phyloP scores from a whole-genome alignment of 139 green algal species.

The Closterium sp. region DNA sequence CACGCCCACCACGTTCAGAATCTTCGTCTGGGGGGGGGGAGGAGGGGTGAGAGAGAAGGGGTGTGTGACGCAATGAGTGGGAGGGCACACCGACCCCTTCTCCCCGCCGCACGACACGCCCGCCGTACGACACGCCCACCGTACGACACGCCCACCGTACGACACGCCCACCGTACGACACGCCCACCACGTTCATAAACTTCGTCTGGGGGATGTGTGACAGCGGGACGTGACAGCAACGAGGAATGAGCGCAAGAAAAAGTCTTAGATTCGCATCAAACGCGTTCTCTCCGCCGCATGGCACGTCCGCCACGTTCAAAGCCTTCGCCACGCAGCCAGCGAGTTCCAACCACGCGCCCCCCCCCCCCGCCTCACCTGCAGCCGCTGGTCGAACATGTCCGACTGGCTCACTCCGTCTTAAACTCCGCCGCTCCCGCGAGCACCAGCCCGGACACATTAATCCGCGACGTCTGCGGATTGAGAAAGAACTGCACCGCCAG shows the following conservation, averaged over 20 bases:
- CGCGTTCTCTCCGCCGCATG: too few relatives aligned
- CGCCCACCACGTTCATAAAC: conserved; percentile 91
- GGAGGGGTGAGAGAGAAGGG: background rate
- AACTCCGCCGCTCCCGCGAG: conserved; percentile 95
- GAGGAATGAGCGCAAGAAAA: too few relatives aligned
- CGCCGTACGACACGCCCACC: conserved; percentile 88
- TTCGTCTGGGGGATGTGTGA: conserved; percentile 66
- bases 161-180: conserved; percentile 95
- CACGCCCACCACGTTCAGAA: conserved; percentile 94
- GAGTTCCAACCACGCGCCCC: background rate
- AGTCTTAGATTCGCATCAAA: too few relatives aligned
- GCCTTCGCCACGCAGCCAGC: too few relatives aligned
- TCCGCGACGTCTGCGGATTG: conserved; percentile 54
- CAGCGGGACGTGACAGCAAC: too few relatives aligned
- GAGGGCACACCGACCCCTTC: too few relatives aligned
- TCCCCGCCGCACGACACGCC: conserved; percentile 98
- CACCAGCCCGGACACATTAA: conserved; percentile 93
- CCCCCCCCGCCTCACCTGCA: conserved; percentile 54
- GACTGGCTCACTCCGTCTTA: conserved; percentile 90
- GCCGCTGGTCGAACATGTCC: conserved; percentile 95
- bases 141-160: conserved; percentile 98
- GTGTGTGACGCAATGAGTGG: background rate
- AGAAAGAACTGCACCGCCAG: conserved; percentile 89
- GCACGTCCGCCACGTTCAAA: too few relatives aligned
- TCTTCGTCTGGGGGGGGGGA: conserved; percentile 51